A percentile compares a stretch with the other conserved stretches of the same genome.
Evolutionary conservation across 2,329 filamentous ascomycete genomes (phyloP).

Genomic region (Aspergillus intermedius): DNA sequence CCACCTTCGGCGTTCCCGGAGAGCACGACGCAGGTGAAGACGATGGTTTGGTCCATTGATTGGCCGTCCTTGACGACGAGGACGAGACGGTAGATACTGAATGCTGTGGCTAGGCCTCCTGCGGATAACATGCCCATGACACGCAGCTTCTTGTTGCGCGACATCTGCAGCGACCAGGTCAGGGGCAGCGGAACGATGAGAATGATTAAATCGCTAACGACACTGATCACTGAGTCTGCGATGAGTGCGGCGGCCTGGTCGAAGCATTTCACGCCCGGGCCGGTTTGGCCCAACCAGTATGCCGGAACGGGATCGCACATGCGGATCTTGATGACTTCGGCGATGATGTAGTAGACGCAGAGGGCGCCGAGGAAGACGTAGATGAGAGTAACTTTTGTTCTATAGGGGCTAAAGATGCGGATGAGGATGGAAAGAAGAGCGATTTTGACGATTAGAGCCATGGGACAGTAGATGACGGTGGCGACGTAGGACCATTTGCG

Average conservation of each 20-base stretch:
- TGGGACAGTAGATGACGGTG: slow-evolving; percentile 36
- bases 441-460: slow-evolving; percentile 33
- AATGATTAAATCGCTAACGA: slow-evolving; percentile 32
- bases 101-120: slow-evolving; percentile 33
- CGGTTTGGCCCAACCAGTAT: slow-evolving; percentile 31
- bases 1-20: slow-evolving; percentile 35
- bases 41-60: slow-evolving; percentile 25
- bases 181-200: slow-evolving; percentile 31
- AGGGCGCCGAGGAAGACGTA: slow-evolving; percentile 30
- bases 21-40: slow-evolving; percentile 32
- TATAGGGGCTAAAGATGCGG: slow-evolving; percentile 33
- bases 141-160: slow-evolving; percentile 28
- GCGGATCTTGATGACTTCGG: slow-evolving; percentile 31
- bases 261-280: slow-evolving; percentile 23
- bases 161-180: slow-evolving; percentile 36
- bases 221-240: slow-evolving; percentile 34
- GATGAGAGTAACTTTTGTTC: slow-evolving; percentile 27
- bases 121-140: slow-evolving; percentile 33
- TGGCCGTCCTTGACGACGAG: slow-evolving; percentile 27
- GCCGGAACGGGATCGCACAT: slow-evolving; percentile 32
- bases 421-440: slow-evolving; percentile 33
- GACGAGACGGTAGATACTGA: slow-evolving; percentile 33
- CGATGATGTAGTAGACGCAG: slow-evolving; percentile 29
- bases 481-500: slow-evolving; percentile 31
- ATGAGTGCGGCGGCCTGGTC: slow-evolving; percentile 32